Evolutionary conservation across 2,329 filamentous ascomycete genomes (phyloP).

Genomic region (Hypoxylon sp.): DNA sequence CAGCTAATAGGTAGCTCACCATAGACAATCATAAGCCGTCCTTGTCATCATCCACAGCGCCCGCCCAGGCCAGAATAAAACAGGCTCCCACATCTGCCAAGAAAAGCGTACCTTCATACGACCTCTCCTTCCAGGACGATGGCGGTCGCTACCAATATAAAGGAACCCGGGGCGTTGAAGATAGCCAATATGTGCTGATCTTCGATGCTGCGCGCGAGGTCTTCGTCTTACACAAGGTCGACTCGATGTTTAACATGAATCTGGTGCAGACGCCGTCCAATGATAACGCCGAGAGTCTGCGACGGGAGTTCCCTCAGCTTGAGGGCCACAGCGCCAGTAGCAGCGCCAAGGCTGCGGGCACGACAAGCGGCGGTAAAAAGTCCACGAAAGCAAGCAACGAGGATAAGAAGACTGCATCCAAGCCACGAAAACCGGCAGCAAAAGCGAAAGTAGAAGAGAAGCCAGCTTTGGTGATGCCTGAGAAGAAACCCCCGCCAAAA

Average conservation of each 20-base stretch:
- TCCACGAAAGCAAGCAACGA: slow-evolving; percentile 40
- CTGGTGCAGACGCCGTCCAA: slow-evolving; percentile 77
- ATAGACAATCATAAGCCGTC: slow-evolving; percentile 73
- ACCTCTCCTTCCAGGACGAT: slow-evolving; percentile 67
- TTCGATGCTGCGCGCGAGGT: slow-evolving; percentile 80
- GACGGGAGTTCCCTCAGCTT: slow-evolving; percentile 76
- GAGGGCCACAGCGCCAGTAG: slow-evolving; percentile 50
- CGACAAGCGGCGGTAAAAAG: slow-evolving; percentile 27
- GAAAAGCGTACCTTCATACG: slow-evolving; percentile 57
- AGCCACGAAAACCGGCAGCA: slow-evolving; percentile 45
- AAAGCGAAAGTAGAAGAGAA: slow-evolving; percentile 39
- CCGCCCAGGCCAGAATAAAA: slow-evolving; percentile 64
- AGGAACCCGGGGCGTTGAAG: slow-evolving; percentile 68
- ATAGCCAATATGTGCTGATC: slow-evolving; percentile 74
- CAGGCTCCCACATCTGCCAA: slow-evolving; percentile 61
- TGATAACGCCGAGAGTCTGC: slow-evolving; percentile 71
- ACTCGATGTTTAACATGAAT: slow-evolving; percentile 90
- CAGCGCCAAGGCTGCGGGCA: slow-evolving; percentile 33
- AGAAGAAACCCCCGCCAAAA: slow-evolving; percentile 44
- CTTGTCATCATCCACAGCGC: slow-evolving; percentile 62
- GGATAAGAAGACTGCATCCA: slow-evolving; percentile 45
- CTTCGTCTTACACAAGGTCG: slow-evolving; percentile 84
- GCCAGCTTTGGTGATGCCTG: slow-evolving; percentile 33
- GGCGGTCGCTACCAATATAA: slow-evolving; percentile 70
- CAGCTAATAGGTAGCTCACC: slow-evolving; percentile 16